phyloP scores from a whole-genome alignment of 768 basidiomycete genomes.

The Lactarius indigo region DNA sequence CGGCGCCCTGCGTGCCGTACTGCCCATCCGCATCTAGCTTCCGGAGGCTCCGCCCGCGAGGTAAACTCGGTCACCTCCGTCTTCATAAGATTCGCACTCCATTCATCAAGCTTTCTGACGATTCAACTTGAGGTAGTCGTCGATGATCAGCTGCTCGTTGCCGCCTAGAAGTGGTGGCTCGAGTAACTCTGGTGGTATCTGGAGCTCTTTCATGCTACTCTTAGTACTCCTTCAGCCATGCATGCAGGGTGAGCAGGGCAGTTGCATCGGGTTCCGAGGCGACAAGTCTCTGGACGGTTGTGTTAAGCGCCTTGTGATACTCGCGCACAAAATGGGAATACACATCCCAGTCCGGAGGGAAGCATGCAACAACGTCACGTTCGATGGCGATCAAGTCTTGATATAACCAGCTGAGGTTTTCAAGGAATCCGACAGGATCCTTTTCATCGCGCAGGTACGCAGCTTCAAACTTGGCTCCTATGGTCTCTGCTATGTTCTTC shows the following conservation, averaged over 20 bases:
- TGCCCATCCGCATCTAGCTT: conserved; percentile 86
- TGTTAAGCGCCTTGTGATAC: conserved; percentile 85
- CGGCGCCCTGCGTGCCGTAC: conserved; percentile 85
- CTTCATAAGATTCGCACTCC: conserved; percentile 91
- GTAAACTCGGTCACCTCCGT: conserved; percentile 84
- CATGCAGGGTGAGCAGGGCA: conserved; percentile 77
- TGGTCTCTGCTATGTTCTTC: conserved; percentile 74
- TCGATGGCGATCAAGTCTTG: conserved; percentile 94
- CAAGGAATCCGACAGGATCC: conserved; percentile 70
- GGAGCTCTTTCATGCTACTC: conserved; percentile 91
- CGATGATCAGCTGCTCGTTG: conserved; percentile 88
- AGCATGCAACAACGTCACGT: conserved; percentile 83
- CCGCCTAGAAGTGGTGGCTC: conserved; percentile 93
- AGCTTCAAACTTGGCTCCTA: conserved; percentile 65
- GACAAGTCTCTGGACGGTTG: conserved; percentile 65
- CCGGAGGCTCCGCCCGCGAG: conserved; percentile 79
- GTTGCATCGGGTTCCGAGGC: conserved; percentile 82
- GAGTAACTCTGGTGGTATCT: conserved; percentile 73
- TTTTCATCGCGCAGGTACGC: conserved; percentile 60
- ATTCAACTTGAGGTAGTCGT: conserved; percentile 95
- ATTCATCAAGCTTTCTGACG: conserved; percentile 93
- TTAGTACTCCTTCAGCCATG: conserved; percentile 97
- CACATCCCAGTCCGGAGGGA: conserved; percentile 91
- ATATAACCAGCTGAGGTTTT: conserved; percentile 84
- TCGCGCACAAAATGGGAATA: conserved; percentile 77